A percentile compares a stretch with the other conserved stretches of the same genome.
Evolutionary conservation across 768 basidiomycete species (phyloP).

Genomic region (Russula ochroleuca): DNA sequence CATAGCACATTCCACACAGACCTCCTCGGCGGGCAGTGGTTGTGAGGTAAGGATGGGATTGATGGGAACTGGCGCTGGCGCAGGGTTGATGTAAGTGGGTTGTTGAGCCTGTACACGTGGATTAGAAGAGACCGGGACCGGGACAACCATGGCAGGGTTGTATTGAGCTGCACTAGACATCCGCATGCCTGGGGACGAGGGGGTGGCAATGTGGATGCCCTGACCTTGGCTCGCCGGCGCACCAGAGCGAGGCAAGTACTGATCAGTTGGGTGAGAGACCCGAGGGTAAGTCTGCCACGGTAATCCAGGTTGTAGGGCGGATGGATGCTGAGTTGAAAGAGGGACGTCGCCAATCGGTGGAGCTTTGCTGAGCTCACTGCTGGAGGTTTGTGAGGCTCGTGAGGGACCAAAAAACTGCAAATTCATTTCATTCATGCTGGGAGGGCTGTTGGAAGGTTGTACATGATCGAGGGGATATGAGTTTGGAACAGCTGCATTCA

Average conservation of each 20-base stretch:
- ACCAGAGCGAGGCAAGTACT: slow-evolving; percentile 2
- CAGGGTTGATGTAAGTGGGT: slow-evolving; percentile 68
- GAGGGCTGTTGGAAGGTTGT: slow-evolving; percentile 9
- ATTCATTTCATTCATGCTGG: slow-evolving; percentile 17
- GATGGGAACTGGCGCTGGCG: slow-evolving; percentile 47
- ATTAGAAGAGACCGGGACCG: slow-evolving; percentile 60
- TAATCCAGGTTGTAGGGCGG: slow-evolving; percentile 3
- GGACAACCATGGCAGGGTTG: slow-evolving; percentile 33
- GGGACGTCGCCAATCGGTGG: slow-evolving; percentile 6
- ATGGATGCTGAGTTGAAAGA: slow-evolving; percentile 3
- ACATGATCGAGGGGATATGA: slow-evolving; percentile 13
- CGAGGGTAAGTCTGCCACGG: slow-evolving; percentile 7
- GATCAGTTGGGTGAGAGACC: slow-evolving; percentile 10
- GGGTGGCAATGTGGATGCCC: background rate
- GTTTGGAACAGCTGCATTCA: background rate
- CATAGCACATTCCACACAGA: slow-evolving; percentile 98
- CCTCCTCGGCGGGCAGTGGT: slow-evolving; percentile 59
- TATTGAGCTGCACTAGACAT: slow-evolving; percentile 11
- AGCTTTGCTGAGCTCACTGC: slow-evolving; percentile 7
- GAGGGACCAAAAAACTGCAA: slow-evolving; percentile 15
- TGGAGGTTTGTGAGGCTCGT: slow-evolving; percentile 26
- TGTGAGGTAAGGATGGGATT: slow-evolving; percentile 55
- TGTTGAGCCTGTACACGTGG: slow-evolving; percentile 68
- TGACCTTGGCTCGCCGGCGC: background rate
- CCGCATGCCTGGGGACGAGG: slow-evolving; percentile 15